Base-by-base conservation (phyloP, 176 grass and related monocot species). In the Ampelocalamus luodianensis region DNA sequence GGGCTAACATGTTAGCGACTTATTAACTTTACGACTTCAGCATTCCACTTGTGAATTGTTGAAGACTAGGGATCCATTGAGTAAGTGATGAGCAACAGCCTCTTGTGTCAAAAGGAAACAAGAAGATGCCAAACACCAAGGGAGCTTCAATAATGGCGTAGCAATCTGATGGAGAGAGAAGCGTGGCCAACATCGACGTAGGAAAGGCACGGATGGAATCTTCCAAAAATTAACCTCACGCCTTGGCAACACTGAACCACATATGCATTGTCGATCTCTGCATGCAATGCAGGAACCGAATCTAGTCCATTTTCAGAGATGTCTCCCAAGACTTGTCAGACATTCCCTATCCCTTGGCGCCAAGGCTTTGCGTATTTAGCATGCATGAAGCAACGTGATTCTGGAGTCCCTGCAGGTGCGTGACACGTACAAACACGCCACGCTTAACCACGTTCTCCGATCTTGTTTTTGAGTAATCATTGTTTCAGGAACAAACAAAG, bases 1-100 rank as follows among this genome's bases (percentile, higher is more conserved):
- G 77, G 34, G 71, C 71, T 85, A 81, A 29, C 70, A 62, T 79
- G 70, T 62, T 75, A 48, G 53, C 82, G 46, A 77, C 78, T 85
- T 54, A 13, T 42, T 46, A 62, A 53, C 83, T 85, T 85, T 85
- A 39, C 62, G 77, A 78, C 70, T 40, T 63, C 26, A 79, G 15
- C 38, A 67, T 87, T 48, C 75, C 75, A 89, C 76, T 50, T 15
- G 38, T 4, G 26, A 66, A 7, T 74, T 74, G 71, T 81, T 89
- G 37, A 86, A 85, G 71, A 71, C 55, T 27, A 64, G n/a, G 1
- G 27, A 14, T 62, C 5, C 16, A 2, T 49, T 3, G 15, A 36
- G 17, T 3, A n/a, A 36, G 17, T 3, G 8, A 46, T 6, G 6
- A 50, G 16, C 45, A 15, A 15, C 12, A 43, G 38, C 60, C 10